Base-by-base conservation (phyloP, 768 basidiomycete species). In the Amylocystis lapponica region DNA sequence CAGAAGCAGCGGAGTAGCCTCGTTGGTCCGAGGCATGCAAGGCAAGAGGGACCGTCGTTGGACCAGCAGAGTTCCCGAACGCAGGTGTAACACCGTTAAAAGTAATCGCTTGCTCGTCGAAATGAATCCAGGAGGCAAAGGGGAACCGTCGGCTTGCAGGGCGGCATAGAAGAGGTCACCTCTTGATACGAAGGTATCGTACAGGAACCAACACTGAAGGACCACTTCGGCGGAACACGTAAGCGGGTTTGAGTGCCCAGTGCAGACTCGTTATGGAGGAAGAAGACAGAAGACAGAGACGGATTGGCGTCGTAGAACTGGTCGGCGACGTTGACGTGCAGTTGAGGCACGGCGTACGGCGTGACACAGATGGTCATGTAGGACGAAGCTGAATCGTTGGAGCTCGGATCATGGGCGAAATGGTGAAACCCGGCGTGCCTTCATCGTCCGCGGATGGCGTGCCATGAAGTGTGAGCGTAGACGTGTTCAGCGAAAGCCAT, bases 191-290 rank as follows among this genome's bases (percentile, higher is more conserved):
- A 81, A 83, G 2, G 86, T 92, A 27, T 74, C 66, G 46, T 75
- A 68, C 39, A 80, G 65, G 53, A 96, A 78, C 93, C 94, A 45
- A 97, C 75, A 54, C 88, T 90, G 66, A 95, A 97, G 1, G 87
- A 88, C 91, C 92, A 95, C 34, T 67, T 62, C 6, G 77, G 77
- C 1, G 90, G 91, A 9, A 95, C 76, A 39, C 91, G 71, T 43
- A 96, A 58, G 37, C 64, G 67, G 35, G 61, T 53, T 4, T 34
- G 19, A 5, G 36, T 14, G 22, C 59, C 55, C 23, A 89, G 65
- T 12, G 81, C 76, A 17, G 86, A 84, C 33, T 70, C 66, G 2
- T 71, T 62, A n/a, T 76, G 66, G 30, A 89, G 64, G 43, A 79
- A 61, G 54, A 79, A 90, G 27, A 88, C 84, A 5, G 90, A 92